Base-by-base conservation (phyloP, 768 basidiomycete species). In the Boletus pseudo-olivaceus region DNA sequence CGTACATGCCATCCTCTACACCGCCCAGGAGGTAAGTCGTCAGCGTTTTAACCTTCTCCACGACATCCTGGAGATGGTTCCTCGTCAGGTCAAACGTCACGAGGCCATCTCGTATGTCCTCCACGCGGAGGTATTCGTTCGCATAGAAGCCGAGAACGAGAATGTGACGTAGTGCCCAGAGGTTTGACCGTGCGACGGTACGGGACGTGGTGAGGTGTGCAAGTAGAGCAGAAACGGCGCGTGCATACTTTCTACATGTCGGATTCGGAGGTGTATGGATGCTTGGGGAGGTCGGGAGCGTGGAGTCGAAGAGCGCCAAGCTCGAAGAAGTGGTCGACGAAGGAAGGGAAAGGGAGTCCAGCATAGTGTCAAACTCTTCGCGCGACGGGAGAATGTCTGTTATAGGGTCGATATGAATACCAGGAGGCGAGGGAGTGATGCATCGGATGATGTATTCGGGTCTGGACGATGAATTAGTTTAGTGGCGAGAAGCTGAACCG, bases 111-210 rank as follows among this genome's bases (percentile, higher is more conserved):
- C 62, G 66, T 4, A 71, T 73, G 6, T 75, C 73, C 10, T 82
- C 82, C 1, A 87, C 72, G 27, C 78, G 75, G 26, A 82, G 67
- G 19, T 78, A 73, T 63, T 94, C 90, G 32, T 79, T 73, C 1
- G 84, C 84, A 54, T 85, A 85, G 6, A 84, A 65, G 1, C 76
- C 74, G 23, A 93, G 74, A 0, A 81, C 77, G 9, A 90, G 69
- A 50, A 93, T 73, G 64, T 93, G 88, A 9, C 82, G 80, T 5
- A 98, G 66, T 0, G 81, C 78, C 85, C 87, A 88, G 0, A 82
- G 60, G 48, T 88, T 79, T 15, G 73, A 71, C 47, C 76, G 80
- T 4, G 86, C 83, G 1, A 79, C 57, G n/a, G 79, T 73, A 35
- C 90, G 82, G 59, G 91, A 82, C 7, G 79, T 73, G 5, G 73